Evolutionary conservation across 768 basidiomycete species (phyloP), one percentile per base, ranked within the genome.

Genomic region (Boletus tomentosulus): DNA sequence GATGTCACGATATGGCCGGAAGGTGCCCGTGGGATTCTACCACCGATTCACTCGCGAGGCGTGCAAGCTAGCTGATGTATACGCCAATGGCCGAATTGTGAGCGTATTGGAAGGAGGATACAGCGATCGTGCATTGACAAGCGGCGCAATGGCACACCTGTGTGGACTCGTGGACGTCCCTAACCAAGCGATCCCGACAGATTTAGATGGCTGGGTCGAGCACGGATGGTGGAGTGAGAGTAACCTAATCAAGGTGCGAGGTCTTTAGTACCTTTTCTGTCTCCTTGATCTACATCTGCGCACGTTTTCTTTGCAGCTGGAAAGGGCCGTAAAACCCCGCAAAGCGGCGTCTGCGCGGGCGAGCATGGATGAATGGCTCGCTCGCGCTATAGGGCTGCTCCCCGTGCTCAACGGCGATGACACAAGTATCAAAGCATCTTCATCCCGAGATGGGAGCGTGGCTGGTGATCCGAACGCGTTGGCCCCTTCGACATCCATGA

Each of bases 81-180:
- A 84, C 57, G 83, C 90, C 0, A 62, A 68, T 1, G 92, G 93
- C 0, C 79, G 84, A 39, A 61, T 96, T 6, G 77, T 98, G 37
- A 93, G 91, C 60, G 89, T 98, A 0, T 81, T 99, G 1, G 96
- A 99, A 72, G 96, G 96, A 1, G 96, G 95, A 1, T 98, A 98
- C 64, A 91, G 90, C 61, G 93, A 98, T 67, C 79, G 87, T 6
- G 94, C 96, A 0, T 74, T 98, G 51, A 83, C 76, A 6, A 92
- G 89, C 57, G 96, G 89, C 0, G 79, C 86, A 0, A 82, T 93
- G 80, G 89, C 92, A 0, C 89, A 93, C 66, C 68, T 96, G 2
- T 73, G 74, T 7, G 95, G 94, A 4, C 71, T 98, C 22, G 75
- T 74, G 1, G 66, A 59, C 45, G 16, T 47, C 25, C 27, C 49